Conservation (phyloP, 805 yeast genomes). For the Hanseniaspora meyeri region DNA sequence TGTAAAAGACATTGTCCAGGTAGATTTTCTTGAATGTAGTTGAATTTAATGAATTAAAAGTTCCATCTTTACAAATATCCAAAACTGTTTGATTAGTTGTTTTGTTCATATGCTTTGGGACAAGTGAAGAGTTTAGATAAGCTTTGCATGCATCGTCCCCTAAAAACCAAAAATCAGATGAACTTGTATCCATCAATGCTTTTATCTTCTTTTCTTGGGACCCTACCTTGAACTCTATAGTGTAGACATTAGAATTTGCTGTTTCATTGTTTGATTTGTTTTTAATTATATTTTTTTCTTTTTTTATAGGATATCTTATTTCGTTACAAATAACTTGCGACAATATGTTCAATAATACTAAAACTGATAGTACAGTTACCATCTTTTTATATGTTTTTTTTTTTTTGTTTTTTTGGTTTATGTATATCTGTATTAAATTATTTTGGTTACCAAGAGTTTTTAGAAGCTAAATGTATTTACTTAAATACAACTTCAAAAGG, state of each 20-base stretch:
- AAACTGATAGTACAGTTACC: neutral
- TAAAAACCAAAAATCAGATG: slow-evolving; percentile 21
- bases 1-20: neutral
- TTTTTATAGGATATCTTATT: neutral
- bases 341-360: neutral
- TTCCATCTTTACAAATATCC: neutral
- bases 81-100: neutral
- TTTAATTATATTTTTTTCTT: neutral
- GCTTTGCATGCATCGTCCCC: neutral
- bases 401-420: too few species aligned
- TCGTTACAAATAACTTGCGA: neutral
- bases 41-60: neutral
- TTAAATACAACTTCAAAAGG: neutral
- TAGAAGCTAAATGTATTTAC: too few species aligned
- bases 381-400: neutral
- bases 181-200: slow-evolving; percentile 60
- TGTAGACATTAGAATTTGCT: neutral
- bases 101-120: neutral
- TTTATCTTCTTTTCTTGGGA: slow-evolving; percentile 33
- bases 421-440: too few species aligned
- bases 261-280: neutral
- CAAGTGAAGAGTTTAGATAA: neutral
- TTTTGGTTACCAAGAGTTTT: too few species aligned
- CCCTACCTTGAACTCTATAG: neutral
- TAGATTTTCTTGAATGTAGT: neutral